Percentiles rank a stretch among this genome's conserved stretches.
Conservation (phyloP, 1,284 basidiomycete genomes). For the Leccinum huronense region DNA sequence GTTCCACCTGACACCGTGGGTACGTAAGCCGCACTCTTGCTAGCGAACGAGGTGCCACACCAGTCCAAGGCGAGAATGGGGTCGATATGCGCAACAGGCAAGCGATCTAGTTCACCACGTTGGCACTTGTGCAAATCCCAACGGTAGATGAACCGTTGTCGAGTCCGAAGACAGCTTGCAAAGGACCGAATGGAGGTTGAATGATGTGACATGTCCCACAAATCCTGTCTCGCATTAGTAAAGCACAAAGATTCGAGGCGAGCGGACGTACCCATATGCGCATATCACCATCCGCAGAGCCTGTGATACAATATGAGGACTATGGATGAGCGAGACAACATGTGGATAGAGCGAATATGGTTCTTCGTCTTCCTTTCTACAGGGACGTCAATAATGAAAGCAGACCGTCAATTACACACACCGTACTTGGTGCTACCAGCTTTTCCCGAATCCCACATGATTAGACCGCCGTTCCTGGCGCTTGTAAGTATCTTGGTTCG, state of each 20-base stretch:
- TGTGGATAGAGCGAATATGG: conserved; percentile 75
- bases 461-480: conserved; percentile 78
- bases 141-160: conserved; percentile 75
- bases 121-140: conserved; percentile 81
- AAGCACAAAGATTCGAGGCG: not conserved
- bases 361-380: conserved; percentile 72
- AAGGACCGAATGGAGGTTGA: conserved; percentile 69
- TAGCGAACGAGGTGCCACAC: conserved; percentile 42
- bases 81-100: conserved; percentile 76
- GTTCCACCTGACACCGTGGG: conserved; percentile 24
- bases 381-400: conserved; percentile 16
- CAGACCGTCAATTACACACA: conserved; percentile 36
- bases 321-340: conserved; percentile 59
- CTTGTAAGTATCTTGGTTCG: conserved; percentile 82
- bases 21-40: conserved; percentile 21
- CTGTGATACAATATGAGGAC: conserved; percentile 77
- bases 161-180: conserved; percentile 73
- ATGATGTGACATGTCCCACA: conserved; percentile 71
- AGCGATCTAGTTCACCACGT: conserved; percentile 65
- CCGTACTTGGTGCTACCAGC: conserved; percentile 68
- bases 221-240: conserved; percentile 51
- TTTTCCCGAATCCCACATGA: conserved; percentile 82
- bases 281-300: conserved; percentile 79
- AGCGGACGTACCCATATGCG: conserved; percentile 69
- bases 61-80: conserved; percentile 80